phyloP scores from a whole-genome alignment of 768 basidiomycete genomes.

The Suillus ampliporus region DNA sequence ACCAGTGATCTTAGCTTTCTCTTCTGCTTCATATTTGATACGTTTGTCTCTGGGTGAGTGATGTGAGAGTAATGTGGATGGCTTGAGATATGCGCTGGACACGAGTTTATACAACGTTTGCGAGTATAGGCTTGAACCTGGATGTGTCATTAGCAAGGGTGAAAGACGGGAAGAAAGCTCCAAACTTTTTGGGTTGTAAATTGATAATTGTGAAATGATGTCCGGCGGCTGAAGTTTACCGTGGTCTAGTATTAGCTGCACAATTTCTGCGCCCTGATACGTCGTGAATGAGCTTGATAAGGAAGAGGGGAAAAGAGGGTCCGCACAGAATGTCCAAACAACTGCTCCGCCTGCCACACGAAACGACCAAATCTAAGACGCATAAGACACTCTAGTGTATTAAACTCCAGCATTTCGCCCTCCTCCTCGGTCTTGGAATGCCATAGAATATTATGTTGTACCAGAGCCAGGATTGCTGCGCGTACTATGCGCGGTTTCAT shows the following conservation, averaged over 20 bases:
- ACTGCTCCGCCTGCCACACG: slow-evolving; percentile 71
- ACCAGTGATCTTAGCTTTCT: slow-evolving; percentile 71
- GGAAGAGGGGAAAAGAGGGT: not conserved
- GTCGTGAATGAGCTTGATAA: not conserved
- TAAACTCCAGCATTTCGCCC: slow-evolving; percentile 80
- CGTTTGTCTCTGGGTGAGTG: slow-evolving; percentile 80
- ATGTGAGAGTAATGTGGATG: slow-evolving; percentile 79
- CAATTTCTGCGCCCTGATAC: slow-evolving; percentile 73
- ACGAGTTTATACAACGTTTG: slow-evolving; percentile 75
- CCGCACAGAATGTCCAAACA: slow-evolving; percentile 75
- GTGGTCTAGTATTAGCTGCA: slow-evolving; percentile 79
- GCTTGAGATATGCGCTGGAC: slow-evolving; percentile 74
- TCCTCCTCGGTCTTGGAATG: slow-evolving; percentile 76
- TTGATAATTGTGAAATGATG: slow-evolving; percentile 58
- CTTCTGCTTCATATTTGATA: slow-evolving; percentile 81
- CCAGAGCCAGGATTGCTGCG: slow-evolving; percentile 73
- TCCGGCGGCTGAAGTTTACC: slow-evolving; percentile 85
- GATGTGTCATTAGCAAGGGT: slow-evolving; percentile 23
- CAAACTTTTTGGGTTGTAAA: slow-evolving; percentile 64
- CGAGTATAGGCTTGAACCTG: slow-evolving; percentile 51
- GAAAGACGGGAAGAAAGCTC: slow-evolving; percentile 19
- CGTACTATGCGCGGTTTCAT: slow-evolving; percentile 72
- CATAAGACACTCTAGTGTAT: slow-evolving; percentile 81
- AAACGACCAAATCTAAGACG: slow-evolving; percentile 85
- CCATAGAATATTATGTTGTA: slow-evolving; percentile 94